These are phyloP conservation scores for Bauhinia variegata DNA, from an alignment of 306 rosid species.

Conservation along the genomic window DNA sequence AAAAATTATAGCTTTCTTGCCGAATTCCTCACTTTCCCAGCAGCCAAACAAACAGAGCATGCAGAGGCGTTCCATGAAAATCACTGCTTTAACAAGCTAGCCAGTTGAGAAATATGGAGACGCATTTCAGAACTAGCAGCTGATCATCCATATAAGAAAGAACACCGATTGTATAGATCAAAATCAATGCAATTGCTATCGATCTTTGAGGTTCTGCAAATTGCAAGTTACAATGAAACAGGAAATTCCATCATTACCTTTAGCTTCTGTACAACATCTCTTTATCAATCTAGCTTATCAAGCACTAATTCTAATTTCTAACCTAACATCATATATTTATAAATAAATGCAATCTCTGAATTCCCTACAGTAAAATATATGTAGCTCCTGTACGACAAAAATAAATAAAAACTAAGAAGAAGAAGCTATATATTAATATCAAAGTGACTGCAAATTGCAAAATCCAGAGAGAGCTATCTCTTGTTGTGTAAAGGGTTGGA, in stretches of 20 bases:
- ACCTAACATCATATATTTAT: neutral
- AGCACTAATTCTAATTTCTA: constrained; percentile 26
- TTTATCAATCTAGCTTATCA: constrained; percentile 31
- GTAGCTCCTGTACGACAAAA: constrained; percentile 20
- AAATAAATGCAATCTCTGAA: constrained; percentile 31
- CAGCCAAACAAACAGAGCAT: constrained; percentile 24
- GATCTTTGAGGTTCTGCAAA: neutral
- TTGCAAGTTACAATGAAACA: constrained; percentile 34
- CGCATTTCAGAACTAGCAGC: neutral
- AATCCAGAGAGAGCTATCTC: constrained; percentile 42
- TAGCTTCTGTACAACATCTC: constrained; percentile 52
- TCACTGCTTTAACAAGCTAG: too few relatives aligned
- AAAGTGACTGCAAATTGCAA: constrained; percentile 1
- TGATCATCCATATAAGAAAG: neutral
- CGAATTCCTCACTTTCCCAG: constrained; percentile 25
- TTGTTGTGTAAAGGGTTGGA: constrained; percentile 88
- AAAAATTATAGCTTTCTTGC: neutral
- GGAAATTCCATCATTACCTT: constrained; percentile 16
- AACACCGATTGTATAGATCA: neutral
- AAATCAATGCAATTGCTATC: constrained; percentile 1
- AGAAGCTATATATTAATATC: neutral
- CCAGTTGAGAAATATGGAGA: too few relatives aligned
- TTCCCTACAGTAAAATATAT: constrained; percentile 14
- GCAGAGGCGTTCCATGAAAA: neutral
- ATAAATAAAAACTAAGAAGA: neutral